These are phyloP conservation scores for Backusella parvicylindrica DNA, from an alignment of 192 early-diverging fungal species.

Conservation along the genomic window DNA sequence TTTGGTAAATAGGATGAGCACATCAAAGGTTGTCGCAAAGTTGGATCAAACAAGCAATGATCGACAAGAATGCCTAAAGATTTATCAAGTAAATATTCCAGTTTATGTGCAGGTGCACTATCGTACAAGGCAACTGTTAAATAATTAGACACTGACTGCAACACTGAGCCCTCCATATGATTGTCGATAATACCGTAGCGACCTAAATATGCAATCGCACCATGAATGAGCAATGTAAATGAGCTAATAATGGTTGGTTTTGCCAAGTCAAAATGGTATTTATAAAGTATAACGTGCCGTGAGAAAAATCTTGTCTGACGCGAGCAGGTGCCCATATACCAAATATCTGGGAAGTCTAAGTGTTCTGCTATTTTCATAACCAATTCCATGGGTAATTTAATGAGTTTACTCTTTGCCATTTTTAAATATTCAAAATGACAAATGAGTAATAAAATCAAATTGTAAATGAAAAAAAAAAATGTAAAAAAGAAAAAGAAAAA, in stretches of 20 bases:
- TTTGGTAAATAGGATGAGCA: neutral
- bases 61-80: conserved; percentile 5
- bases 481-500: neutral
- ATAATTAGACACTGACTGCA: conserved; percentile 8
- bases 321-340: conserved; percentile 15
- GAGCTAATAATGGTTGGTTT: conserved; percentile 7
- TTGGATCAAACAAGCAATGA: conserved; percentile 6
- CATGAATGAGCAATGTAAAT: conserved; percentile 7
- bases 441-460: neutral
- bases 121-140: neutral
- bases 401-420: neutral
- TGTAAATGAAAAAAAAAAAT: neutral
- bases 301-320: neutral
- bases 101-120: neutral
- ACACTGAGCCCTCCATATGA: neutral
- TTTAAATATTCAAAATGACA: neutral
- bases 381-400: conserved; percentile 11
- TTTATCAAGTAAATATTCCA: conserved; percentile 14
- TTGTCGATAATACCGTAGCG: neutral
- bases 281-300: neutral
- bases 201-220: conserved; percentile 6
- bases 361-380: conserved; percentile 1
- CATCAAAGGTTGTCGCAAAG: neutral
- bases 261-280: conserved; percentile 1
- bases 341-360: conserved; percentile 3